Percentiles rank a stretch among this genome's conserved stretches.
Evolutionary conservation across 495 filamentous ascomycete genomes (phyloP).

Genomic region (Penicillium longicatenatum): DNA sequence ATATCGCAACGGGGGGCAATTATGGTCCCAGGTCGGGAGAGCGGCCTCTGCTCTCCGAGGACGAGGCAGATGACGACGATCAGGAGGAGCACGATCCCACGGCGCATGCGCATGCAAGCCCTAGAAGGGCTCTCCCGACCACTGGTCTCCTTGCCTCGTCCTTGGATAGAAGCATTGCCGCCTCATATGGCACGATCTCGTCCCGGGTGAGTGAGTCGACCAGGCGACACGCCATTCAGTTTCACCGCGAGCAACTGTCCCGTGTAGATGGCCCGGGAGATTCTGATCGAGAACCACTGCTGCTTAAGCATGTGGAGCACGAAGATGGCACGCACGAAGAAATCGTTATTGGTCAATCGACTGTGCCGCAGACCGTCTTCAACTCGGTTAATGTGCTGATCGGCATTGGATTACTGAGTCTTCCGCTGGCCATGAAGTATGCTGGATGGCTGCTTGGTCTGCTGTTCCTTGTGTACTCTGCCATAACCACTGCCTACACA

Average conservation of each 20-base stretch:
- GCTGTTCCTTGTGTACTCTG: slow-evolving; percentile 70
- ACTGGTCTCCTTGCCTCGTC: slow-evolving; percentile 49
- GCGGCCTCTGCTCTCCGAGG: slow-evolving; percentile 31
- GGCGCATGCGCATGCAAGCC: background rate
- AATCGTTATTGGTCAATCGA: slow-evolving; percentile 87
- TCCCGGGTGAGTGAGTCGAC: slow-evolving; percentile 68
- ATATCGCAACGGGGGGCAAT: slow-evolving; percentile 28
- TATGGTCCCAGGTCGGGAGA: slow-evolving; percentile 30
- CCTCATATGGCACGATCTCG: slow-evolving; percentile 75
- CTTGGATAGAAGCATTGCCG: slow-evolving; percentile 69
- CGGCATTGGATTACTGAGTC: slow-evolving; percentile 83
- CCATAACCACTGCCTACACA: slow-evolving; percentile 79
- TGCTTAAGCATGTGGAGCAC: slow-evolving; percentile 81
- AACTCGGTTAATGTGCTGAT: slow-evolving; percentile 96
- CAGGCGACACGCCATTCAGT: slow-evolving; percentile 67
- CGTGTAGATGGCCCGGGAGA: slow-evolving; percentile 48
- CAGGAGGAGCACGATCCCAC: slow-evolving; percentile 6
- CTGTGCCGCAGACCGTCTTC: slow-evolving; percentile 92
- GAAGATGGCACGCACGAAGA: slow-evolving; percentile 84
- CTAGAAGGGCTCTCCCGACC: slow-evolving; percentile 23
- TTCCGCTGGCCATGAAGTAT: slow-evolving; percentile 88
- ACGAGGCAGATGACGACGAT: slow-evolving; percentile 24
- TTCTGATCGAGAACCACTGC: slow-evolving; percentile 72
- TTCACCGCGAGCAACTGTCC: slow-evolving; percentile 72
- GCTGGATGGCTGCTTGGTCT: slow-evolving; percentile 89